Base-by-base conservation (phyloP, 331 rosid genomes). In the Saraca asoca region DNA sequence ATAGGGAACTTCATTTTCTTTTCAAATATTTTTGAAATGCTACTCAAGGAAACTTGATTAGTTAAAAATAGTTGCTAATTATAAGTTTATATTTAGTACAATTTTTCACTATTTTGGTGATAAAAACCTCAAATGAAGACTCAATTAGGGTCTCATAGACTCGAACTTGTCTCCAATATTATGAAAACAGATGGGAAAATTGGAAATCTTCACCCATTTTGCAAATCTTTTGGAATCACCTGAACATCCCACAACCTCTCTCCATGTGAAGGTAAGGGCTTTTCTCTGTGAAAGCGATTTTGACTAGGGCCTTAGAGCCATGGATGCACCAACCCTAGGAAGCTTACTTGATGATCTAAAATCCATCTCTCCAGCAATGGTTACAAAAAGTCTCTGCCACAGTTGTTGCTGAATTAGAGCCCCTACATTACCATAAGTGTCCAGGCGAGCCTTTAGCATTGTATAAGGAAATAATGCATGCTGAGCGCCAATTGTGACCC, bases 281-380 rank as follows among this genome's bases (percentile, higher is more conserved):
- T 42, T 46, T 54, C 53, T 52, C 56, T 17, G 64, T 80, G 1
- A 75, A 24, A 73, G 68, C 56, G 42, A 49, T 68, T 75, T 70
- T 60, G 42, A 41, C 71, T 75, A 81, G 51, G 85, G 79, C 68
- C 16, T 69, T 14, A 86, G 73, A 66, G 87, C 90, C 67, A 88
- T 16, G 39, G 95, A 85, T 33, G 82, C 68, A 53, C 85, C 95
- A 71, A 88, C 5, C 66, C 71, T 78, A 2, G 90, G 87, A 74
- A 64, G 13, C 38, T 14, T 52, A 18, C 24, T 52, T 41, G 56
- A 0, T 58, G 51, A 76, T 57, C 65, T 52, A 24, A 88, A 80
- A 34, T 84, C 87, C 46, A 86, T 52, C 60, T 89, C 92, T 55
- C 93, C 88, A 56, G 83, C 85, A 51, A 89, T 8, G 44, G 85